Evolutionary conservation across 2,329 filamentous ascomycete species (phyloP).

Genomic region (Alternaria hordeiaustralica): DNA sequence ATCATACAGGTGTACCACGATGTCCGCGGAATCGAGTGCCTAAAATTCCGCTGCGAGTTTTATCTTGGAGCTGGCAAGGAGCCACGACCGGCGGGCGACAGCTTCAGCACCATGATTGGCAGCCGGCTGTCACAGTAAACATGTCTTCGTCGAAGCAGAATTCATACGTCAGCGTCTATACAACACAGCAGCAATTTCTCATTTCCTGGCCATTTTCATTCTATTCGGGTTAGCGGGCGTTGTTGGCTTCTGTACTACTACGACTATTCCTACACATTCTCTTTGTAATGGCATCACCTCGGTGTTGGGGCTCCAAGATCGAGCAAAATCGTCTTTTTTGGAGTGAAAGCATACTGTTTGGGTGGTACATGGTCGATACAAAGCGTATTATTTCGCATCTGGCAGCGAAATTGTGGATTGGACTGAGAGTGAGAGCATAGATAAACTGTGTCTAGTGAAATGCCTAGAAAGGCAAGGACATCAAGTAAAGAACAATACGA

Average conservation of each 20-base stretch:
- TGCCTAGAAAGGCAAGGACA: background rate
- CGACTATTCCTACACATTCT: background rate
- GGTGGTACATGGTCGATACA: background rate
- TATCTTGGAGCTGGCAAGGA: slow-evolving; percentile 48
- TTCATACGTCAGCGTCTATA: background rate
- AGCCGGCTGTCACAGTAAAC: slow-evolving; percentile 15
- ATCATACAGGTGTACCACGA: slow-evolving; percentile 73
- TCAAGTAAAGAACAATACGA: background rate
- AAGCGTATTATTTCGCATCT: background rate
- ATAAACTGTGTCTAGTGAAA: background rate
- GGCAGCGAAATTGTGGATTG: background rate
- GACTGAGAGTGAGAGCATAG: background rate
- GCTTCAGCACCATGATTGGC: slow-evolving; percentile 31
- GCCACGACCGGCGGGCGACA: slow-evolving; percentile 32
- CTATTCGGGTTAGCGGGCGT: background rate
- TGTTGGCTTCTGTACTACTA: background rate
- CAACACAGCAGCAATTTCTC: background rate
- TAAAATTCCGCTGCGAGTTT: slow-evolving; percentile 55
- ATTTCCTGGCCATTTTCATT: background rate
- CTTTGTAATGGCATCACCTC: background rate
- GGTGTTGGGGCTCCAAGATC: slow-evolving; percentile 2
- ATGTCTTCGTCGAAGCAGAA: background rate
- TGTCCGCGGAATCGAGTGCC: slow-evolving; percentile 36
- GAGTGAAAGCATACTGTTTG: background rate
- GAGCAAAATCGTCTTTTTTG: background rate